phyloP scores from a whole-genome alignment of 257 asterid species.

The Scutellaria barbata region DNA sequence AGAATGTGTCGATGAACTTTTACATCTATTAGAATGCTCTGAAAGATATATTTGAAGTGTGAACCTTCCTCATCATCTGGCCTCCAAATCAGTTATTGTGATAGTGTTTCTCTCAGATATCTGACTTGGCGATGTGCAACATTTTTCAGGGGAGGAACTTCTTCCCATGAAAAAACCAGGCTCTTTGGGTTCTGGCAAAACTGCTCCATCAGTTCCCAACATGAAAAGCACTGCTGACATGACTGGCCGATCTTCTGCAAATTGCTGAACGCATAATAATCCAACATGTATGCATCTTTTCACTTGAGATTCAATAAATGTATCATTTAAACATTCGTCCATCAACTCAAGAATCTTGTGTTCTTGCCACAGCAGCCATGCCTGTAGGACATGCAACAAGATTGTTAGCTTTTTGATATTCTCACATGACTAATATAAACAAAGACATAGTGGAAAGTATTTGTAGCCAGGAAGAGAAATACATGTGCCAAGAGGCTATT shows the following conservation, averaged over 20 bases:
- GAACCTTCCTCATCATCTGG: slow-evolving; percentile 28
- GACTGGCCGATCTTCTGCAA: slow-evolving; percentile 40
- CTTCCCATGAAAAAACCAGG: slow-evolving; percentile 47
- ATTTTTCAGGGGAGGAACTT: not conserved
- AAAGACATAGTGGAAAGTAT: not conserved
- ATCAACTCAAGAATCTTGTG: slow-evolving; percentile 38
- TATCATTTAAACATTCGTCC: slow-evolving; percentile 38
- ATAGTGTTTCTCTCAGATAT: not conserved
- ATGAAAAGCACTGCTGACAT: slow-evolving; percentile 50
- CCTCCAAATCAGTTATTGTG: slow-evolving; percentile 33
- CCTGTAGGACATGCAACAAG: slow-evolving; percentile 31
- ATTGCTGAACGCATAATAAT: slow-evolving; percentile 48
- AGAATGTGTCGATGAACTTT: no score
- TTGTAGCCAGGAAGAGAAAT: slow-evolving; percentile 14
- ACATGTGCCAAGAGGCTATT: slow-evolving; percentile 48
- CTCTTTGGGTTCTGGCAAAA: slow-evolving; percentile 45
- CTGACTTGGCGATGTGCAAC: not conserved
- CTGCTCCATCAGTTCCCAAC: slow-evolving; percentile 43
- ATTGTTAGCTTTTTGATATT: not conserved
- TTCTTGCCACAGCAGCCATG: slow-evolving; percentile 51
- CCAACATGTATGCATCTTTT: slow-evolving; percentile 50
- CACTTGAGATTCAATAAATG: slow-evolving; percentile 42
- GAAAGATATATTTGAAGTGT: not conserved
- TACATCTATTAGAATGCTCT: not conserved
- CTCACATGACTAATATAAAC: not conserved